A percentile compares a stretch with the other conserved stretches of the same genome.
Evolutionary conservation across 192 early-diverging fungal genomes (phyloP).

Genomic region (Geranomyces variabilis): DNA sequence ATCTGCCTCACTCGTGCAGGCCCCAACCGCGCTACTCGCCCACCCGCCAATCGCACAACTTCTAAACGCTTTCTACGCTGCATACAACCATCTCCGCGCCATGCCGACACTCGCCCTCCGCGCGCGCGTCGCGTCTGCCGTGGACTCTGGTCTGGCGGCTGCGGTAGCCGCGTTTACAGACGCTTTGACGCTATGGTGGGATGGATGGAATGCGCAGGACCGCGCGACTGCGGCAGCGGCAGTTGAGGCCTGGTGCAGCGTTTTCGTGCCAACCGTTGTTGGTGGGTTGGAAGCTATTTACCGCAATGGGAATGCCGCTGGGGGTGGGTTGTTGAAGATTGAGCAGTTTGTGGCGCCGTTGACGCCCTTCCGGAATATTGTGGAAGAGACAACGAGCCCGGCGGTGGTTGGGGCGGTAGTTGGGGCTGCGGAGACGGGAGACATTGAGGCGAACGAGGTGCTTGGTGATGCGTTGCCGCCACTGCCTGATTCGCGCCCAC

Average conservation of each 20-base stretch:
- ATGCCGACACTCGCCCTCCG: slow-evolving; percentile 19
- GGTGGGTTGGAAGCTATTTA: slow-evolving; percentile 15
- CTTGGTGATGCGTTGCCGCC: no score
- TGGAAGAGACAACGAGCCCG: no score
- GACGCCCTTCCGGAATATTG: no score
- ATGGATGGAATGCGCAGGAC: slow-evolving; percentile 3
- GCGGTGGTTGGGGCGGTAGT: no score
- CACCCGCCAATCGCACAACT: slow-evolving; percentile 70
- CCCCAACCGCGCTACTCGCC: slow-evolving; percentile 58
- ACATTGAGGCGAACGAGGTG: no score
- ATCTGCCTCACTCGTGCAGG: slow-evolving; percentile 43
- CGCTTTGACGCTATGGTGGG: slow-evolving; percentile 10
- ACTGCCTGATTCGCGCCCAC: no score
- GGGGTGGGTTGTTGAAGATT: no score
- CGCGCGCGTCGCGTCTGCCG: neutral
- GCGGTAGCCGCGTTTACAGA: neutral
- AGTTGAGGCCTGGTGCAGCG: slow-evolving; percentile 8
- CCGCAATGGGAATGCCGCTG: neutral
- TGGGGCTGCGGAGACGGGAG: no score
- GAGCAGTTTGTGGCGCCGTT: no score
- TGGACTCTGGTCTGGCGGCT: neutral
- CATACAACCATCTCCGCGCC: slow-evolving; percentile 67
- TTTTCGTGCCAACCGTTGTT: slow-evolving; percentile 8
- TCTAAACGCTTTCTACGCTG: slow-evolving; percentile 63
- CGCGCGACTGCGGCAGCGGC: neutral